These are phyloP conservation scores for Suhomyces faveliae DNA, from an alignment of 805 yeast species.

Conservation along the genomic window DNA sequence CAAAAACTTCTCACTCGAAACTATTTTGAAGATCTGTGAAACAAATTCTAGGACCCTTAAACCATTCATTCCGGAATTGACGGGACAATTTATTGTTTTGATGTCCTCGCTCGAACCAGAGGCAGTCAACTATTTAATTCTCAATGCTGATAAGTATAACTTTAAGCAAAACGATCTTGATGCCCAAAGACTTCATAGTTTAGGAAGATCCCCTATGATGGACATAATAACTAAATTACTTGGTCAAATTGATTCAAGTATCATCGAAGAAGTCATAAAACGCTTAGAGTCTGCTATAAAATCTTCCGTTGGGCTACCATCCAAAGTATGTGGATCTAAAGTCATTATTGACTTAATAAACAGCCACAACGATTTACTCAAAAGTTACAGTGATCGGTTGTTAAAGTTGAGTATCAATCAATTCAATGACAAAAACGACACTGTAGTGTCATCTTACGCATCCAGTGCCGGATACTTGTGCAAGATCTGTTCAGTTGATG, in stretches of 20 bases:
- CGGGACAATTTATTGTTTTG: conserved; percentile 65
- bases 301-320: conserved; percentile 82
- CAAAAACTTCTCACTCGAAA: conserved; percentile 67
- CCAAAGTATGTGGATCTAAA: conserved; percentile 81
- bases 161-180: conserved; percentile 71
- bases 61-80: conserved; percentile 65
- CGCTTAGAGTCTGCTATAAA: conserved; percentile 56
- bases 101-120: conserved; percentile 93
- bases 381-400: conserved; percentile 60
- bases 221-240: conserved; percentile 75
- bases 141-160: conserved; percentile 88
- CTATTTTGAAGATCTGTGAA: conserved; percentile 68
- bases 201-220: conserved; percentile 86
- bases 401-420: conserved; percentile 58
- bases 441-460: conserved; percentile 75
- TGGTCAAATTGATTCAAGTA: conserved; percentile 50
- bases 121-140: conserved; percentile 74
- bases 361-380: conserved; percentile 46
- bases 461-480: conserved; percentile 76
- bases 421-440: conserved; percentile 65
- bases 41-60: conserved; percentile 58
- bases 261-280: conserved; percentile 48
- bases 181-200: conserved; percentile 66
- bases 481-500: conserved; percentile 54
- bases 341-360: conserved; percentile 64